Percentiles rank a stretch among this genome's conserved stretches.
These are phyloP conservation scores for Exophiala xenobiotica DNA, from an alignment of 2,329 filamentous ascomycete species.

Conservation along the genomic window DNA sequence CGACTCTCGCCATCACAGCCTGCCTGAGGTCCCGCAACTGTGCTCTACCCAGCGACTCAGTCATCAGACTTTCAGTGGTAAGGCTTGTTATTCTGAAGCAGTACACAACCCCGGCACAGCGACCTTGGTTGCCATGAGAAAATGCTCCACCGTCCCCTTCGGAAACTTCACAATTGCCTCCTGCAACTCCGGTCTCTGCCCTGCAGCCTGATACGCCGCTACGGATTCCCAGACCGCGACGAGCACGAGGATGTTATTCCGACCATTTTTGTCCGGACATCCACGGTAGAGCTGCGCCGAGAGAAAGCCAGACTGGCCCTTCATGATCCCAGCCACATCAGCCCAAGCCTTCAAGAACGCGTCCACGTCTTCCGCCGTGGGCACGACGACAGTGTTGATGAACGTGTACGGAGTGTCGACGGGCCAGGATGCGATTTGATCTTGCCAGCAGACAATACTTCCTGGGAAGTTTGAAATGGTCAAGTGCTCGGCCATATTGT, in stretches of 20 bases:
- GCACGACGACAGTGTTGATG: constrained; percentile 1
- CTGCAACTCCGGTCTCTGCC: not conserved
- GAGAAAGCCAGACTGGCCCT: not conserved
- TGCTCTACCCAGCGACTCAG: not conserved
- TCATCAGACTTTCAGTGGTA: not conserved
- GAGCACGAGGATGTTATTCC: not conserved
- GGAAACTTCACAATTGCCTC: not conserved
- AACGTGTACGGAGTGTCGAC: constrained; percentile 1
- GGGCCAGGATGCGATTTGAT: not conserved
- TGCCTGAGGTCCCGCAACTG: too few relatives aligned
- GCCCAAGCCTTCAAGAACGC: not conserved
- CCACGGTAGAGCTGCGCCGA: constrained; percentile 1
- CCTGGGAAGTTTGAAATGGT: not conserved
- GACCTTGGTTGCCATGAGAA: constrained; percentile 3
- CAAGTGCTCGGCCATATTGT: not conserved
- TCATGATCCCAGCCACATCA: not conserved
- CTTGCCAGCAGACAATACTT: not conserved
- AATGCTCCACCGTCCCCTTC: constrained; percentile 1
- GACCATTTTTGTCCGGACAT: not conserved
- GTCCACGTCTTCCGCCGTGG: not conserved
- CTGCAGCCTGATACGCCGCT: not conserved
- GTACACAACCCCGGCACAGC: not conserved
- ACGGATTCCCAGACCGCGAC: constrained; percentile 2
- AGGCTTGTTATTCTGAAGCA: not conserved
- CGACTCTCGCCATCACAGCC: too few relatives aligned